Conservation (phyloP, 2,329 filamentous ascomycete genomes). For the Phialophora chinensis region DNA sequence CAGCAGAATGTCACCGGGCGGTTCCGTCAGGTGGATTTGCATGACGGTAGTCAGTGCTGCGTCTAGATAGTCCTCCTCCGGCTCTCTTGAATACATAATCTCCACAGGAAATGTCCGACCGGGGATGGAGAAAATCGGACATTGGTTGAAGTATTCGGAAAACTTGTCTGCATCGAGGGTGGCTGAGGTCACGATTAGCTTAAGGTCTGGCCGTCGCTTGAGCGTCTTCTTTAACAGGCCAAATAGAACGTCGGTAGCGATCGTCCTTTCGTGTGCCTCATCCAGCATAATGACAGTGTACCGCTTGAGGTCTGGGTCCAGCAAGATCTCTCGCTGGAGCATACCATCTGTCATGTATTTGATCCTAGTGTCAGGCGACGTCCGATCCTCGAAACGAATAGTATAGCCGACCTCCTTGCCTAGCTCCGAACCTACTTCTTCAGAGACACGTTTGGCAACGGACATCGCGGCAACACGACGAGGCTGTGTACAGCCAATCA, state of each 20-base stretch:
- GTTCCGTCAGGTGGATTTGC: conserved; percentile 95
- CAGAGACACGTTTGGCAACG: conserved; percentile 93
- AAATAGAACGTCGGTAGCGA: conserved; percentile 94
- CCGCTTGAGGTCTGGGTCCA: conserved; percentile 84
- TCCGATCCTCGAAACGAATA: conserved; percentile 96
- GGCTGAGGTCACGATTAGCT: conserved; percentile 94
- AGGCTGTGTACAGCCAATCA: conserved; percentile 97
- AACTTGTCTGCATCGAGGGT: conserved; percentile 98
- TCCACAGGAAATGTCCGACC: conserved; percentile 95
- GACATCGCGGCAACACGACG: conserved; percentile 98
- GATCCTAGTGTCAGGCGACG: conserved; percentile 84
- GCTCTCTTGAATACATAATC: conserved; percentile 91
- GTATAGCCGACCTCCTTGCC: conserved; percentile 96
- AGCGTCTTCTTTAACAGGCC: conserved; percentile 92
- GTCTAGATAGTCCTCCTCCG: conserved; percentile 94
- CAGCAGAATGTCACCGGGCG: conserved; percentile 89
- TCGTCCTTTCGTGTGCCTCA: conserved; percentile 96
- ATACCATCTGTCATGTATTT: conserved; percentile 99
- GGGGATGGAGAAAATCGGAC: conserved; percentile 95
- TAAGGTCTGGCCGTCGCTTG: conserved; percentile 82
- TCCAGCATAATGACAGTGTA: conserved; percentile 99
- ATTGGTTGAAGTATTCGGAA: conserved; percentile 92
- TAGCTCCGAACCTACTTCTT: conserved; percentile 90
- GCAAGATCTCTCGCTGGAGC: conserved; percentile 90
- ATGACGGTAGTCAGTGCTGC: conserved; percentile 94